Base-by-base conservation (phyloP, 495 filamentous ascomycete species). In the Penicillium manginii region DNA sequence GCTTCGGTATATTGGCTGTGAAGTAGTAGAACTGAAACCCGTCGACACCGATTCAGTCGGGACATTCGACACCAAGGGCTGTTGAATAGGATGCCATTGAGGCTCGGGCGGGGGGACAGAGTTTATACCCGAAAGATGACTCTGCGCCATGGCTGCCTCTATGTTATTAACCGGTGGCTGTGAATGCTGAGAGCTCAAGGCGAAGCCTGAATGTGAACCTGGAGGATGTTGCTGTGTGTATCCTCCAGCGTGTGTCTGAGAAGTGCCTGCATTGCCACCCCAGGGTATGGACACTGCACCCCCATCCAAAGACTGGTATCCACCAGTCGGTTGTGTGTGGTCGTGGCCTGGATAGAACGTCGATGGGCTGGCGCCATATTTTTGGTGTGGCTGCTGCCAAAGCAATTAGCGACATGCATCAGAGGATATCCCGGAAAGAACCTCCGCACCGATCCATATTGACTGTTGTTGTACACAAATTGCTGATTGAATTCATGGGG, bases 101-200 rank as follows among this genome's bases (percentile, higher is more conserved):
- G 72, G 78, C 32, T 75, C 58, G 59, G 71, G 62, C 60, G 72
- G 70, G 62, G 67, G 63, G 78, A 79, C 82, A 81, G 68, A 86
- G 81, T 75, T 84, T 59, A 87, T 86, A 49, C 91, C 87, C 52
- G 89, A 81, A 69, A 32, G 6, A 12, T 57, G 52, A 9, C 18
- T 26, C 4, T 22, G 26, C 1, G 35, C 26, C 23, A 19, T n/a
- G 19, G 22, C 17, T 2, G 60, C 53, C 8, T 45, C 15, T 35
- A n/a, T 2, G 42, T 57, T 52, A 14, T 45, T 22, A 4, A 45
- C 14, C 1, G 32, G 35, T 2, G 48, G 47, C 17, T 55, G 56
- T 17, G 32, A 54, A 35, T 39, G 42, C 15, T 54, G 60, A 33
- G 50, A 21, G 7, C 43, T 39, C 18, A 46, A 8, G 4, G 11